phyloP scores from a whole-genome alignment of 768 basidiomycete genomes.

The Kondoa subrosea region DNA sequence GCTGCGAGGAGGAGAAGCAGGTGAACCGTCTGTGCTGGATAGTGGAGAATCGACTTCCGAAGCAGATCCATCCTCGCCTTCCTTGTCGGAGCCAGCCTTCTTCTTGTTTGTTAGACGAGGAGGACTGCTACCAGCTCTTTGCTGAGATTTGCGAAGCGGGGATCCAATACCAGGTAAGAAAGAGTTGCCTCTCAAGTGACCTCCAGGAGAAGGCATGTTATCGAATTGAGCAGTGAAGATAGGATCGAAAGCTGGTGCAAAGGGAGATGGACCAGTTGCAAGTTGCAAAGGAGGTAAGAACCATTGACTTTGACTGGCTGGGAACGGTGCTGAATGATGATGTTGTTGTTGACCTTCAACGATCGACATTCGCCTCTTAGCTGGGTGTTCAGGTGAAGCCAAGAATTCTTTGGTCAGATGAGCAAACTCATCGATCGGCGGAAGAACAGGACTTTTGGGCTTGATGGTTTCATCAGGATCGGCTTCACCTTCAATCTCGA shows the following conservation, averaged over 20 bases:
- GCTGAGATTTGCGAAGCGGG: not conserved
- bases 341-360: not conserved
- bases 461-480: not conserved
- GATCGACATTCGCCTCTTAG: not conserved
- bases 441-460: not conserved
- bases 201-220: not conserved
- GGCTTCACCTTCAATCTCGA: not conserved
- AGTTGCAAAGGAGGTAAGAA: slow-evolving; percentile 3
- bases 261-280: not conserved
- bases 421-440: not conserved
- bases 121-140: slow-evolving; percentile 9
- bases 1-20: not conserved
- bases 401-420: not conserved
- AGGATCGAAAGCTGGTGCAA: not conserved
- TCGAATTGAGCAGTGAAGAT: not conserved
- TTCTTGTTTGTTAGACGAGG: not conserved
- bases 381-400: not conserved
- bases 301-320: no score
- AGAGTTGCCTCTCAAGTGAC: not conserved
- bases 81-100: not conserved
- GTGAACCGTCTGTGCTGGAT: not conserved
- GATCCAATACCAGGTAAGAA: slow-evolving; percentile 1
- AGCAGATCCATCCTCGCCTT: not conserved
- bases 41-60: no score
- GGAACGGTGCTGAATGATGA: no score